Percentiles rank a stretch among this genome's conserved stretches.
These are phyloP conservation scores for Leucogyrophana mollusca DNA, from an alignment of 768 basidiomycete species.

Conservation along the genomic window DNA sequence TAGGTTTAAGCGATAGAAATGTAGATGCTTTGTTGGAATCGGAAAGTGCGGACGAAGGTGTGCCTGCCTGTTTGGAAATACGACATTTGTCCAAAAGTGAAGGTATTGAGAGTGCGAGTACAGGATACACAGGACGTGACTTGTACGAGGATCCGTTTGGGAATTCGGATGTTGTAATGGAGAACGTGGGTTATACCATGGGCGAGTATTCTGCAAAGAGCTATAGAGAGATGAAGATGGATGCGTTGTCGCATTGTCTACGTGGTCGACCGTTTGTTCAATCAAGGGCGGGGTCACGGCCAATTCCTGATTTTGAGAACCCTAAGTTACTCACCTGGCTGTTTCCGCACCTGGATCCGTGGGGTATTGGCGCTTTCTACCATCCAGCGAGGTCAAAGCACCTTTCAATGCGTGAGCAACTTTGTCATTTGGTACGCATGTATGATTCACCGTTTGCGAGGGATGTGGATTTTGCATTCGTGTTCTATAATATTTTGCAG, in stretches of 20 bases:
- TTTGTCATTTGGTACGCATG: not conserved
- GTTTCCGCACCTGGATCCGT: slow-evolving; percentile 14
- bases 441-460: slow-evolving; percentile 5
- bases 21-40: not conserved
- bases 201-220: slow-evolving; percentile 10
- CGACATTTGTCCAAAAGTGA: not conserved
- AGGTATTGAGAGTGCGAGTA: not conserved
- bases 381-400: not conserved
- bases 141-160: no score
- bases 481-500: slow-evolving; percentile 16
- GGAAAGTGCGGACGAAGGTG: slow-evolving; percentile 1
- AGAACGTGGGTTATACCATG: not conserved
- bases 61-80: slow-evolving; percentile 1
- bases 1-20: slow-evolving; percentile 2
- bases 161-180: not conserved
- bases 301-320: slow-evolving; percentile 9
- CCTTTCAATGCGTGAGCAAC: not conserved
- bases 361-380: slow-evolving; percentile 10
- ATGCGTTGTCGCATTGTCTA: not conserved
- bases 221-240: slow-evolving; percentile 7
- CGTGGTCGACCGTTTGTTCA: not conserved
- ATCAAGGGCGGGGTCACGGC: not conserved
- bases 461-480: slow-evolving; percentile 13
- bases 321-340: slow-evolving; percentile 4
- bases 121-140: not conserved